Percentiles rank a stretch among this genome's conserved stretches.
These are phyloP conservation scores for Suhomyces bokatorum DNA, from an alignment of 1,139 yeast species.

Conservation along the genomic window DNA sequence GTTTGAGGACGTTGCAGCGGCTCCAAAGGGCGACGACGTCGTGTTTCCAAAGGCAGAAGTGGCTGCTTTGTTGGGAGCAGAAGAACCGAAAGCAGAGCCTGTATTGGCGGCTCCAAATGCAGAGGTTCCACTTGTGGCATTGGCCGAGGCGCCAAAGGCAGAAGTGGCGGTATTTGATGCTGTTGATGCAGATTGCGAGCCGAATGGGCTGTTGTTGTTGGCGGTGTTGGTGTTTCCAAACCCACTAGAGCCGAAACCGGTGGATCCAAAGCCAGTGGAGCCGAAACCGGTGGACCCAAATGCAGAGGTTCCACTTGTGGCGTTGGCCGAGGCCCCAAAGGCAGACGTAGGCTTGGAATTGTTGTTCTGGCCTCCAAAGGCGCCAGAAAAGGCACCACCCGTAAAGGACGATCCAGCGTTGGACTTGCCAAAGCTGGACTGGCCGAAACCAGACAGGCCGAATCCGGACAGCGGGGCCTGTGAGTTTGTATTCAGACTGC, in stretches of 20 bases:
- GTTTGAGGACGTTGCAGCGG: slow-evolving; percentile 6
- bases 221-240: too few relatives aligned
- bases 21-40: slow-evolving; percentile 11
- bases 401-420: background rate
- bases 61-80: too few relatives aligned
- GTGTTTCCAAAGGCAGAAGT: too few relatives aligned
- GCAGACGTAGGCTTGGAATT: background rate
- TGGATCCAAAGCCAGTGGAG: background rate
- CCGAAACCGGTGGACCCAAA: background rate
- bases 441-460: background rate
- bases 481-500: background rate
- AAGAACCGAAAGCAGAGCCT: too few relatives aligned
- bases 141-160: slow-evolving; percentile 12
- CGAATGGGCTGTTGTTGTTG: too few relatives aligned
- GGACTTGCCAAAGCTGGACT: background rate
- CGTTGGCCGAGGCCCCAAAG: background rate
- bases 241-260: background rate
- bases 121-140: background rate
- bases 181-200: too few relatives aligned
- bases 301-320: too few relatives aligned
- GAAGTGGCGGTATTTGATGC: slow-evolving; percentile 1
- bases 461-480: background rate
- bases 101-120: slow-evolving; percentile 16
- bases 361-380: slow-evolving; percentile 2
- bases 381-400: slow-evolving; percentile 1